Conservation (phyloP, 2,329 filamentous ascomycete species). For the Penicillium hordei region DNA sequence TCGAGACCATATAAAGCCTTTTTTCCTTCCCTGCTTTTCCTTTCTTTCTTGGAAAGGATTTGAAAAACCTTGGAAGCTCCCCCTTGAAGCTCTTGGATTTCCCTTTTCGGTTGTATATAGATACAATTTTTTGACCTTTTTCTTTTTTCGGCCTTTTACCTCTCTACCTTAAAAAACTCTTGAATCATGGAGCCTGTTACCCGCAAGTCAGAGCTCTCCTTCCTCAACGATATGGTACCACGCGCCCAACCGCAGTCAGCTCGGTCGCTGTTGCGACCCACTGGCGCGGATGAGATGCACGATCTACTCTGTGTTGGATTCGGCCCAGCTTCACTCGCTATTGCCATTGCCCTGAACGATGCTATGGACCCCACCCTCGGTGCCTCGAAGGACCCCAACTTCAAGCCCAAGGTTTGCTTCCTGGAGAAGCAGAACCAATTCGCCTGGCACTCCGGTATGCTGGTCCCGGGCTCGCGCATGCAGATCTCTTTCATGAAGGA, state of each 20-base stretch:
- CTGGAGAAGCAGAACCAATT: conserved; percentile 82
- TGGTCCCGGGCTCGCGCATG: conserved; percentile 90
- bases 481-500: conserved; percentile 98
- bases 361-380: conserved; percentile 54
- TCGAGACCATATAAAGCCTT: conserved; percentile 7
- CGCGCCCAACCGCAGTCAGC: conserved; percentile 20
- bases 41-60: conserved; percentile 3
- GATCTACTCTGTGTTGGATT: conserved; percentile 92
- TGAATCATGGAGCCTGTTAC: conserved; percentile 21
- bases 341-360: conserved; percentile 87
- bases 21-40: not conserved
- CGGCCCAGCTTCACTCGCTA: conserved; percentile 83
- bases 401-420: conserved; percentile 73
- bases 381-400: conserved; percentile 31
- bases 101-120: not conserved
- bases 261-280: conserved; percentile 52
- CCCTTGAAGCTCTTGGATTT: not conserved
- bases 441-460: conserved; percentile 93
- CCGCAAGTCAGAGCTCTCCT: conserved; percentile 29
- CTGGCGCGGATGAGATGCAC: conserved; percentile 64
- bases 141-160: not conserved
- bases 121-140: not conserved
- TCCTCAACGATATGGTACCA: conserved; percentile 25
- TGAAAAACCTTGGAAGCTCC: conserved; percentile 10
- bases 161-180: not conserved